Percentiles rank a stretch among this genome's conserved stretches.
Conservation (phyloP, 2,329 filamentous ascomycete species). For the Hypoxylon sp. region DNA sequence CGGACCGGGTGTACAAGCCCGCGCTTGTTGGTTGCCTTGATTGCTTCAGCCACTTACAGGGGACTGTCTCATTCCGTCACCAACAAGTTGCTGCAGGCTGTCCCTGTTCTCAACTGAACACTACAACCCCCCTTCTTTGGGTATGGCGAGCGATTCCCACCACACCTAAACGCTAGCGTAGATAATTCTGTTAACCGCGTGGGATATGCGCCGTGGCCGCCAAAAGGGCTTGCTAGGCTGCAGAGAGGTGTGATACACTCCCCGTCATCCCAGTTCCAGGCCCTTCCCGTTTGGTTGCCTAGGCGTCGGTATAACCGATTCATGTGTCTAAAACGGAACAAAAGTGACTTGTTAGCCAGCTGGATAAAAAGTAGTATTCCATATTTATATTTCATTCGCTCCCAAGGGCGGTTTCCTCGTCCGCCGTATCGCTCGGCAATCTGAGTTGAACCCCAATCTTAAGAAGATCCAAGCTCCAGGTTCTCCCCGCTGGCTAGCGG, state of each 20-base stretch:
- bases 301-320: constrained; percentile 28
- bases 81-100: constrained; percentile 24
- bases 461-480: not conserved
- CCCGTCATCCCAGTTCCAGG: constrained; percentile 14
- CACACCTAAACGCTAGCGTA: constrained; percentile 9
- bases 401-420: not conserved
- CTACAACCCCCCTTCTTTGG: constrained; percentile 10
- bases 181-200: constrained; percentile 18
- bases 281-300: constrained; percentile 24
- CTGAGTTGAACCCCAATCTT: constrained; percentile 4
- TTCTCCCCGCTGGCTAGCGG: constrained; percentile 5
- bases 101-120: constrained; percentile 26
- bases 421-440: constrained; percentile 15
- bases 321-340: constrained; percentile 21
- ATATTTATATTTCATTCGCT: constrained; percentile 17
- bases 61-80: constrained; percentile 13
- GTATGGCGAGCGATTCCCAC: constrained; percentile 20
- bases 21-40: constrained; percentile 28
- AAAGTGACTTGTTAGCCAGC: constrained; percentile 11
- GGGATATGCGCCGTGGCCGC: constrained; percentile 19
- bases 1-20: constrained; percentile 8
- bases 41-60: constrained; percentile 34
- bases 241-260: constrained; percentile 21
- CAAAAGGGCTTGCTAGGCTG: constrained; percentile 9
- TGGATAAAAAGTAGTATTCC: constrained; percentile 14